Base-by-base conservation (phyloP, 1,284 basidiomycete species). In the Dichomitus squalens region DNA sequence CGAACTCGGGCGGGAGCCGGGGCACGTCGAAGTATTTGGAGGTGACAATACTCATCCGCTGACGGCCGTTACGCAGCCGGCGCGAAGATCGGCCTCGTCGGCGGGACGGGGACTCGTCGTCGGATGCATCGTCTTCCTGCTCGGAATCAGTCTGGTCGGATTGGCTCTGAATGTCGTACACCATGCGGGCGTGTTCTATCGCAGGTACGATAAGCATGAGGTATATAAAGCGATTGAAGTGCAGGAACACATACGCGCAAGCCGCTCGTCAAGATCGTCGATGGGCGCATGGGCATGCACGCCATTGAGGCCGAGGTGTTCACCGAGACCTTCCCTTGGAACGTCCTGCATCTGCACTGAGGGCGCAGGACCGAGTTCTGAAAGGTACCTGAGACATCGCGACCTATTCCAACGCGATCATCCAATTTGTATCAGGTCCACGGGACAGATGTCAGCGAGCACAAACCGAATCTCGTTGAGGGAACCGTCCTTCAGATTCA, bases 321-420 rank as follows among this genome's bases (percentile, higher is more conserved):
- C 75, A 3, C 82, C 86, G 0, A 91, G 60, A 41, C 79, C 81
- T 66, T 90, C 84, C 39, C 82, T 73, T 0, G 95, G 94, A 1
- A 93, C 88, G 49, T 92, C 85, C 47, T 95, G 93, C 80, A 97
- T 85, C 58, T 87, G 90, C 0, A 94, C 93, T 7, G 93, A 93
- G 0, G 96, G 96, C 0, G 93, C 94, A 60, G 87, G 85, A 2
- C 85, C 84, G 25, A 99, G 73, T 59, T 89, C 83, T 20, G 88
- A 82, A 7, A 98, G 75, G 57, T 95, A 90, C 62, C 92, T 85
- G 47, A 97, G 76, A 21, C 44, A 47, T 7, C n/a, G 16, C 7
- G 27, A 11, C 44, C 44, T 47, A 18, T 18, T n/a, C 6, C 29
- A 3, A n/a, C n/a, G 29, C 29, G 11, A 31, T 11, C 5, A 31